Base-by-base conservation (phyloP, 2,329 filamentous ascomycete genomes). In the Pyricularia grisea region DNA sequence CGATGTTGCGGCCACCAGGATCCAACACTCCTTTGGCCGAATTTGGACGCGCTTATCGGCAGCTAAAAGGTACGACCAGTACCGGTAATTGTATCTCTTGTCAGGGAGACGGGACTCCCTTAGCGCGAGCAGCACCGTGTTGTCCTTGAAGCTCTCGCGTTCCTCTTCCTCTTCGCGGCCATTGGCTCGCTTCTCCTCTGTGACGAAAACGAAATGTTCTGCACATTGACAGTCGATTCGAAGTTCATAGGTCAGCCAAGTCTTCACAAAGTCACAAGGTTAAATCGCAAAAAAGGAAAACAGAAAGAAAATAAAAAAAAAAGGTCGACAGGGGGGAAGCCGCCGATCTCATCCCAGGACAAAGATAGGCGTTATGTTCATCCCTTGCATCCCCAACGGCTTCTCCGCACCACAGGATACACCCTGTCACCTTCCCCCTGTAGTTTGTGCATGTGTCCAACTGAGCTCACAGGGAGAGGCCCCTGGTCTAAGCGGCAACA, bases 121-220 rank as follows among this genome's bases (percentile, higher is more conserved):
- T 42, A 90, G 81, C 10, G 88, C 87, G 69, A 83, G 84, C 70
- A 90, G 79, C n/a, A 89, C 86, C 3, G 86, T 82, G 76, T 90
- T 88, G 70, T 86, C 84, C 78, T 89, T 89, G 80, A 90, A 87
- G 9, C 86, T 88, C 69, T 79, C 79, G 72, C 78, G 78, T 64
- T 78, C 76, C 63, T 85, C 83, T 1, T 50, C 65, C 28, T 87
- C 83, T 73, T 84, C 23, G 58, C 58, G 58, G 58, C 58, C 58
- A 23, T 61, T 61, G 58, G 58, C 58, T 27, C 58, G 85, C 76
- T 86, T 85, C 67, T 84, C 81, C 69, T 71, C 25, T 68, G 65
- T 65, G 67, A 69, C 10, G 71, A 71, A 28, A 69, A 70, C 4
- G 68, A 70, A 31, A 71, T 71, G 23, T 71, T 71, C 58, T 61